phyloP scores from a whole-genome alignment of 371 early-diverging fungal species.

The Mucor ambiguus region DNA sequence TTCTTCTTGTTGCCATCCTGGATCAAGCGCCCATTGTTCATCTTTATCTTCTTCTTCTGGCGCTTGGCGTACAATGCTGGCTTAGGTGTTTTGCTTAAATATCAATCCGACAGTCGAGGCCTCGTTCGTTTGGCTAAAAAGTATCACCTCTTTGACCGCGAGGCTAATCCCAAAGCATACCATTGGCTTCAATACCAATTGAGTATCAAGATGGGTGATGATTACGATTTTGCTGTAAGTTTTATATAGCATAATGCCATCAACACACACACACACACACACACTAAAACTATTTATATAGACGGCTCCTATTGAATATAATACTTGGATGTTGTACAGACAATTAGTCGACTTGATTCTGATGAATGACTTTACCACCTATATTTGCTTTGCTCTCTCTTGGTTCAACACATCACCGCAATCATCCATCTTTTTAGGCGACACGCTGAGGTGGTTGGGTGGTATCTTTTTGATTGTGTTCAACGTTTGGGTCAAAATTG shows the following conservation, averaged over 20 bases:
- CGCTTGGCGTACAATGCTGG: conserved; percentile 87
- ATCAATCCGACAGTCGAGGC: conserved; percentile 76
- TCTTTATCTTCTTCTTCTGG: conserved; percentile 83
- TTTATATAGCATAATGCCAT: not conserved
- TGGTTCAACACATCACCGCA: conserved; percentile 63
- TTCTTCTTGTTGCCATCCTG: conserved; percentile 65
- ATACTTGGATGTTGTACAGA: conserved; percentile 94
- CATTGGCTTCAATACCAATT: conserved; percentile 73
- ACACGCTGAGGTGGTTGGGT: conserved; percentile 73
- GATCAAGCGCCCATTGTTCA: conserved; percentile 56
- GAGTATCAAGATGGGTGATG: conserved; percentile 82
- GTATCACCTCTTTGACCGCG: conserved; percentile 64
- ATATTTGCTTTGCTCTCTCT: conserved; percentile 82
- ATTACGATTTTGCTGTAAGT: conserved; percentile 78
- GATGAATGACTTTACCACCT: conserved; percentile 89
- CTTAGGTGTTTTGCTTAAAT: conserved; percentile 79
- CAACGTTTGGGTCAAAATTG: conserved; percentile 95
- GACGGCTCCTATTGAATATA: conserved; percentile 90
- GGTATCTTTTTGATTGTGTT: conserved; percentile 83
- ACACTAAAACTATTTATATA: conserved; percentile 20
- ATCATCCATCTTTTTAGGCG: conserved; percentile 54
- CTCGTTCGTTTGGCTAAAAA: conserved; percentile 70
- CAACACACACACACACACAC: not conserved
- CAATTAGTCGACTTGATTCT: conserved; percentile 92
- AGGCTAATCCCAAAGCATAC: conserved; percentile 53